Evolutionary conservation across 805 yeast species (phyloP), one percentile per base, ranked within the genome.

Genomic region (Wickerhamiella slavikovae): DNA sequence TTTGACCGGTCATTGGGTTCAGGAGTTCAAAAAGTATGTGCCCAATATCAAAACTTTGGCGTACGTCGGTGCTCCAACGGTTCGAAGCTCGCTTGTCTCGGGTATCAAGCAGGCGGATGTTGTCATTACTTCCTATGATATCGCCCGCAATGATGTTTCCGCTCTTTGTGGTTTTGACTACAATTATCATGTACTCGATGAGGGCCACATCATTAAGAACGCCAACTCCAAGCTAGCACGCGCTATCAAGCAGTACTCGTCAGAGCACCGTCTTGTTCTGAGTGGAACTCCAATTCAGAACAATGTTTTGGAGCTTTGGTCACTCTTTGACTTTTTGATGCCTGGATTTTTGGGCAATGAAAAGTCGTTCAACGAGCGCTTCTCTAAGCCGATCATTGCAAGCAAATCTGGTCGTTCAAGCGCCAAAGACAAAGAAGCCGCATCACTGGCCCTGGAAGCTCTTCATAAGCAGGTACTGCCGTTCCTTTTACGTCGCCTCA

Each of bases 271-370:
- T 30, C 62, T 89, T 38, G 73, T 89, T 24, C 59, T 89, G 36
- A 78, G 96, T 0, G 99, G 99, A 43, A 89, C 99, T 0, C 99
- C 99, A 10, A 89, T 89, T 42, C 99, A 89, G 51, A 89, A 89
- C 48, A 89, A 89, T 46, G 98, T 89, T 3, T 61, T 89, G 25
- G 99, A 89, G 51, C 58, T 89, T 37, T 89, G 99, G 99, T 89
- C 98, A 3, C 58, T 89, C 44, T 89, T 89, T 58, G 98, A 89
- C 51, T 89, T 82, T 51, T 60, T 89, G 50, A 89, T 89, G 99
- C 99, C 99, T 2, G 99, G 99, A 0, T 89, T 89, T 45, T 58
- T 89, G 38, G 99, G 99, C 10, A 72, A 91, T 3, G 98, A 89
- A 45, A 85, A 82, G 51, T 65, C 74, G 29, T 89, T 89, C 57